Evolutionary conservation across 208 protist genomes (phyloP).

Genomic region (Blechomonas ayalai): DNA sequence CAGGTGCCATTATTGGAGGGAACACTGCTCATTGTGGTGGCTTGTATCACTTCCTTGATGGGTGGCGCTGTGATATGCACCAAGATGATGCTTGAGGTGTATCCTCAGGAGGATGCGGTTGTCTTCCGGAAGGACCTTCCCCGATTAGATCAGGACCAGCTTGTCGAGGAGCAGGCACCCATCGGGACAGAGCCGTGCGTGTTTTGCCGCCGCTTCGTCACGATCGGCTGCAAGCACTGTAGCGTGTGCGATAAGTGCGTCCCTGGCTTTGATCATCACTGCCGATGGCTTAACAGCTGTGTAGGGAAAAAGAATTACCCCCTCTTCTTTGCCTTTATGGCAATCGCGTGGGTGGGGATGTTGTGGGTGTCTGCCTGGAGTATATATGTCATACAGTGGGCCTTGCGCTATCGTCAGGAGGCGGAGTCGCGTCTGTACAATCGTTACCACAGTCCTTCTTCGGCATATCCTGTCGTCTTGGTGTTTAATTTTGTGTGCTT

Average conservation of each 20-base stretch:
- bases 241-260: conserved; percentile 89
- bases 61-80: conserved; percentile 19
- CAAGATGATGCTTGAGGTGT: conserved; percentile 63
- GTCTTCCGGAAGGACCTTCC: conserved; percentile 59
- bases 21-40: conserved; percentile 23
- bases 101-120: conserved; percentile 55
- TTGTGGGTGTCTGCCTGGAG: conserved; percentile 47
- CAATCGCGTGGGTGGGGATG: conserved; percentile 45
- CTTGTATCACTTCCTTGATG: conserved; percentile 38
- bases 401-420: conserved; percentile 27
- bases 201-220: conserved; percentile 79
- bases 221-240: conserved; percentile 76
- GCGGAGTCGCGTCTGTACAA: conserved; percentile 2
- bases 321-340: conserved; percentile 71
- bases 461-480: conserved; percentile 31
- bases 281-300: conserved; percentile 88
- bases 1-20: conserved; percentile 62
- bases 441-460: conserved; percentile 40
- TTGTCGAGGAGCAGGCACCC: conserved; percentile 24
- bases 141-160: conserved; percentile 36
- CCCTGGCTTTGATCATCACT: conserved; percentile 89
- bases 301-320: conserved; percentile 78
- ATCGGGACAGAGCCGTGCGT: conserved; percentile 57
- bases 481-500: conserved; percentile 60
- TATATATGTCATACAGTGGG: conserved; percentile 45